Base-by-base conservation (phyloP, 352 stramenopile genomes). In the Phytopythium ostracodes region DNA sequence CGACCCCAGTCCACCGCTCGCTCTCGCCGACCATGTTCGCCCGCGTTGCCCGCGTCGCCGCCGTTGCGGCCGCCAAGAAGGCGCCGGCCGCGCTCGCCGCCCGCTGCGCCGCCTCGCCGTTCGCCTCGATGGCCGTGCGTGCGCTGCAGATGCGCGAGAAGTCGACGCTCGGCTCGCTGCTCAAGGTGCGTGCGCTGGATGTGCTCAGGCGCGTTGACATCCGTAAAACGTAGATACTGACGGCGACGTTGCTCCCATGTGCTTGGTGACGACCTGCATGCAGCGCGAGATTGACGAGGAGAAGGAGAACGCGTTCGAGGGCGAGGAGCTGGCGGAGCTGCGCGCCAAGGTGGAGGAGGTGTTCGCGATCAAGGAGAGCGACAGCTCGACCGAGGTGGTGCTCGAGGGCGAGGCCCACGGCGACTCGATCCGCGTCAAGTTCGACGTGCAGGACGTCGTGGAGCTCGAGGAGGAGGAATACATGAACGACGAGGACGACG, bases 221-320 rank as follows among this genome's bases (percentile, higher is more conserved):
- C n/a, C n/a, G n/a, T n/a, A n/a, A n/a, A n/a, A n/a, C n/a, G n/a
- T n/a, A n/a, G n/a, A n/a, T n/a, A n/a, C n/a, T n/a, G n/a, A n/a
- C n/a, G n/a, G n/a, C n/a, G n/a, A n/a, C n/a, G n/a, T n/a, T n/a
- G n/a, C n/a, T n/a, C 42, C 42, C 9, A 2, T 31, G 10, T 20
- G 0, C 44, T 51, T 49, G 4, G 7, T 49, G 42, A 17, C 20
- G 42, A 49, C 27, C 29, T 12, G 8, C 51, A 89, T 12, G 8
- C 51, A 89, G 80, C 85, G 85, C 25, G 85, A 94, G 71, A 72
- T 92, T 29, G 67, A 79, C 25, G 83, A 94, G 60, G 83, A 92
- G 67, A 94, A 92, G 74, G 83, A 75, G 67, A 94, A 94, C 74
- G 89, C 77, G 73, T 89, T 91, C 57, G 83, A 91, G 42, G 76